Evolutionary conservation across 148 eudicot species (phyloP).

Genomic region (Chenopodium album): DNA sequence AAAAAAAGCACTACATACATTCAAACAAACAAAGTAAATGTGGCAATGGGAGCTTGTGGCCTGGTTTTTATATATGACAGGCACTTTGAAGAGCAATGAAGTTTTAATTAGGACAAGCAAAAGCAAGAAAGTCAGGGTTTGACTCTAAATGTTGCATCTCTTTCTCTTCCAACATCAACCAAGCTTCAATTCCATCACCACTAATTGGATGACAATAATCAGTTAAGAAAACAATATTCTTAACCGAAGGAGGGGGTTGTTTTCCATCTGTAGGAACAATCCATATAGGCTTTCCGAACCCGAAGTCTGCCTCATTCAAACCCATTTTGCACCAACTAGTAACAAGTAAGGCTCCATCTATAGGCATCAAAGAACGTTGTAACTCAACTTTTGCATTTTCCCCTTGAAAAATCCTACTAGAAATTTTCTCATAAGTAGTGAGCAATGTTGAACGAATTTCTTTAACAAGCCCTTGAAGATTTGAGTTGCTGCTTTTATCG

Average conservation of each 20-base stretch:
- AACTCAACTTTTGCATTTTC: neutral
- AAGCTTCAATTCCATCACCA: neutral
- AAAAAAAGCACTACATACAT: too few species aligned
- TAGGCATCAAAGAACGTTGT: neutral
- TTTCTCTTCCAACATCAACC: neutral
- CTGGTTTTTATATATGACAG: too few species aligned
- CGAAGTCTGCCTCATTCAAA: constrained; percentile 19
- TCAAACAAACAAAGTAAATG: too few species aligned
- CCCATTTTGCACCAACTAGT: constrained; percentile 24
- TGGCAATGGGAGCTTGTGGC: too few species aligned
- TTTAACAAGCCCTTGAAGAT: constrained; percentile 7
- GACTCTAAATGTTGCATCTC: neutral
- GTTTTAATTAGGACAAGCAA: neutral
- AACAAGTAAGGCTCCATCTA: neutral
- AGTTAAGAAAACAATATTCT: neutral
- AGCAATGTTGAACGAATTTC: constrained; percentile 9
- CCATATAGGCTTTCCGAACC: neutral
- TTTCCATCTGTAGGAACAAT: neutral
- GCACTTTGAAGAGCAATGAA: too few species aligned
- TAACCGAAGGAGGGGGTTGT: neutral
- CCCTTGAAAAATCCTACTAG: neutral
- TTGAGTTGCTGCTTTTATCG: neutral
- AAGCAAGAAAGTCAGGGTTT: neutral
- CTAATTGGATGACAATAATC: neutral
- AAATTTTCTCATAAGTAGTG: neutral